These are phyloP conservation scores for Curvularia sp. DNA, from an alignment of 2,329 filamentous ascomycete species.

Conservation along the genomic window DNA sequence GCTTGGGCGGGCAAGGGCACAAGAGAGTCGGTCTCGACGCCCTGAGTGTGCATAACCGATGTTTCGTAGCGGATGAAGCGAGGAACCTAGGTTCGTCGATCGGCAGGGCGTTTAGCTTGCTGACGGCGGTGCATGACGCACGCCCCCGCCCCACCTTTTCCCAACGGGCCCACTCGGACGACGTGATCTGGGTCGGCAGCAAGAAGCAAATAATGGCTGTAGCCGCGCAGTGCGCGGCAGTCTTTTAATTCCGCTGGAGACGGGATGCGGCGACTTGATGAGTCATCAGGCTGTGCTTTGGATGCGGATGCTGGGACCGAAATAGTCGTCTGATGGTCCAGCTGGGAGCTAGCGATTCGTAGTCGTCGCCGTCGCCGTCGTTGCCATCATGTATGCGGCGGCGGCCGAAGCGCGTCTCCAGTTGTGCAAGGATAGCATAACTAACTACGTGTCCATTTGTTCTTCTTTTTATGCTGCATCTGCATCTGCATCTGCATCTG, in stretches of 20 bases:
- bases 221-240: constrained; percentile 47
- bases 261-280: constrained; percentile 10
- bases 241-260: constrained; percentile 5
- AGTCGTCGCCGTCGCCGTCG: constrained; percentile 3
- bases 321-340: constrained; percentile 13
- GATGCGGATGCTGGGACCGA: constrained; percentile 20
- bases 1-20: constrained; percentile 12
- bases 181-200: constrained; percentile 15
- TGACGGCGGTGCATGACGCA: constrained; percentile 28
- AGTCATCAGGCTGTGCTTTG: constrained; percentile 1
- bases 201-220: constrained; percentile 14
- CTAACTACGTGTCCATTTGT: neutral
- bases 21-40: constrained; percentile 12
- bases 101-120: constrained; percentile 17
- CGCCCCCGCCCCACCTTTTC: constrained; percentile 29
- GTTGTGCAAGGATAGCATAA: constrained; percentile 17
- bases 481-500: neutral
- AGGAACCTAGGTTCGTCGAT: constrained; percentile 44
- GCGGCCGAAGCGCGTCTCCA: neutral
- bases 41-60: constrained; percentile 3
- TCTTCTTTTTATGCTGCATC: constrained; percentile 11
- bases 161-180: constrained; percentile 29
- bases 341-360: constrained; percentile 25
- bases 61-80: constrained; percentile 5
- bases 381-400: constrained; percentile 29